Percentiles rank a stretch among this genome's conserved stretches.
Evolutionary conservation across 495 filamentous ascomycete genomes (phyloP).

Genomic region (Penicillium paxilli): DNA sequence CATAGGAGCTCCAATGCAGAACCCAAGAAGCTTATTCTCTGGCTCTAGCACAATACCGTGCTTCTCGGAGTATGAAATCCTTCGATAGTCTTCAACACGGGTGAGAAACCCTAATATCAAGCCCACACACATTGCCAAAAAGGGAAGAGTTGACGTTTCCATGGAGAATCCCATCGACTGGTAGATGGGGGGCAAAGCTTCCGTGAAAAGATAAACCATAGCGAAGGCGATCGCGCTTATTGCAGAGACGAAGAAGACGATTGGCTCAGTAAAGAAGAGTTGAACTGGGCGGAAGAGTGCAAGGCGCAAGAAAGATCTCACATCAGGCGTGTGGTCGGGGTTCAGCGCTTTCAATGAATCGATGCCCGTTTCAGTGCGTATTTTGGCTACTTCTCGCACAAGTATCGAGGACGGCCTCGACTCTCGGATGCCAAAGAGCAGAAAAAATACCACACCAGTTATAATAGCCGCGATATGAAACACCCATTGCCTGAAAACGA

Average conservation of each 20-base stretch:
- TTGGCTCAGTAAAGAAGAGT: conserved; percentile 45
- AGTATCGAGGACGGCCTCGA: conserved; percentile 39
- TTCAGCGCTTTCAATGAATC: conserved; percentile 26
- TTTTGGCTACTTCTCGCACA: conserved; percentile 16
- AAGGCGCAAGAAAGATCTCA: conserved; percentile 26
- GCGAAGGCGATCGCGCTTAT: conserved; percentile 34
- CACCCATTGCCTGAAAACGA: conserved; percentile 35
- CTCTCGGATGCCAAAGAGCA: conserved; percentile 36
- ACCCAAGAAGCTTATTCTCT: conserved; percentile 22
- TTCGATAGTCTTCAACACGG: conserved; percentile 1
- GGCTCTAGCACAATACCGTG: not conserved
- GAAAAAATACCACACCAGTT: conserved; percentile 28
- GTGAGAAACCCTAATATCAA: not conserved
- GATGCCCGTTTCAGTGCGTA: conserved; percentile 26
- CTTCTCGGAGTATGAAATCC: not conserved
- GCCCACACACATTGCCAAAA: conserved; percentile 34
- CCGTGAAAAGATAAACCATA: conserved; percentile 48
- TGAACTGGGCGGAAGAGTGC: conserved; percentile 35
- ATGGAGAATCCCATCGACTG: conserved; percentile 28
- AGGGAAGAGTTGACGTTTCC: conserved; percentile 33
- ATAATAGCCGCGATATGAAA: conserved; percentile 42
- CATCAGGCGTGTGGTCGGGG: conserved; percentile 30
- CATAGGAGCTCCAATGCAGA: conserved; percentile 38
- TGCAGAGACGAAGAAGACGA: conserved; percentile 34
- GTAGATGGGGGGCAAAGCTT: conserved; percentile 40